These are phyloP conservation scores for Angomonas desouzai DNA, from an alignment of 208 protist species.

Conservation along the genomic window DNA sequence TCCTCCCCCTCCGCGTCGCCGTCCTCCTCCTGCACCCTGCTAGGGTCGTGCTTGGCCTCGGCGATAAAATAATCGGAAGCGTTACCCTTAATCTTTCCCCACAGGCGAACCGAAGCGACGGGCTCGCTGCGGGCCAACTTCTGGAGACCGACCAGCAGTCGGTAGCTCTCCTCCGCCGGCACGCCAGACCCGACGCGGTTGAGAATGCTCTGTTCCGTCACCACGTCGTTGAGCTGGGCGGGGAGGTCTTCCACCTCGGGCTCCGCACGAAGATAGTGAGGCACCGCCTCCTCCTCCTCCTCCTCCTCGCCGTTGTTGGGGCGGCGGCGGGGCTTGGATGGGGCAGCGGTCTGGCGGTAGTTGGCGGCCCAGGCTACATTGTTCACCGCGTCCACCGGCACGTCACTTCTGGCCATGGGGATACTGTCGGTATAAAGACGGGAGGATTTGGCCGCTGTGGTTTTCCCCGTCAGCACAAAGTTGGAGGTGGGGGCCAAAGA, in stretches of 20 bases:
- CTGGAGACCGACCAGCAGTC: slow-evolving; percentile 85
- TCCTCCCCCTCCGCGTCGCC: slow-evolving; percentile 42
- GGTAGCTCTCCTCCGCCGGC: slow-evolving; percentile 67
- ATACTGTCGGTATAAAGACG: slow-evolving; percentile 60
- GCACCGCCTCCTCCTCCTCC: slow-evolving; percentile 37
- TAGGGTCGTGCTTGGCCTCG: slow-evolving; percentile 74
- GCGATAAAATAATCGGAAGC: slow-evolving; percentile 87
- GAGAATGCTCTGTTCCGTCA: slow-evolving; percentile 79
- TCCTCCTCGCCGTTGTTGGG: slow-evolving; percentile 70
- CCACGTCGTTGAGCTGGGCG: slow-evolving; percentile 73
- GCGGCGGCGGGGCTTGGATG: slow-evolving; percentile 53
- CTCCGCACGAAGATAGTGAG: slow-evolving; percentile 33
- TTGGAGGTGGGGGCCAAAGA: slow-evolving; percentile 65
- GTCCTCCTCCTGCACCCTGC: slow-evolving; percentile 68
- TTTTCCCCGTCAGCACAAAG: slow-evolving; percentile 56
- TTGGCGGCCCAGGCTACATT: slow-evolving; percentile 72
- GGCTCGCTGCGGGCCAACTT: slow-evolving; percentile 76
- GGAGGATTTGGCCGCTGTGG: slow-evolving; percentile 51
- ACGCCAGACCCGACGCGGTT: slow-evolving; percentile 82
- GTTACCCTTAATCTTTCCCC: slow-evolving; percentile 83
- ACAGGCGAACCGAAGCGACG: slow-evolving; percentile 80
- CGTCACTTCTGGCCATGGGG: slow-evolving; percentile 46
- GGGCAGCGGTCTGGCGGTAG: slow-evolving; percentile 65
- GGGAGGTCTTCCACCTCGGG: slow-evolving; percentile 30
- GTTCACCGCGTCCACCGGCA: slow-evolving; percentile 54